These are phyloP conservation scores for Inga leiocalycina DNA, from an alignment of 306 rosid species.

Conservation along the genomic window DNA sequence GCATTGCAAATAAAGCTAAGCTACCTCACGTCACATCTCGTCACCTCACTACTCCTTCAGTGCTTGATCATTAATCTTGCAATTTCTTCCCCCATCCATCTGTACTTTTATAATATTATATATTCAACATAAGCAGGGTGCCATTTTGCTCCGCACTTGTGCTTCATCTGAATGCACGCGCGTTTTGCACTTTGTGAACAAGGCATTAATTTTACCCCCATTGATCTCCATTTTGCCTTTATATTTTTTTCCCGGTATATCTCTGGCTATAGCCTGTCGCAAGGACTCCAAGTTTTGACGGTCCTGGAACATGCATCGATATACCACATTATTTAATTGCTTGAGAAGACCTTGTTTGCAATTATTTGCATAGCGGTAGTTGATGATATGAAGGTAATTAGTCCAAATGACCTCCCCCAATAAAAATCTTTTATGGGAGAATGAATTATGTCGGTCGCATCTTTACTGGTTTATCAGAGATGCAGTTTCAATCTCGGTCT, in stretches of 20 bases:
- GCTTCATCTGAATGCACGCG: background rate
- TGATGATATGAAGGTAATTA: background rate
- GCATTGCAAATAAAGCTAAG: background rate
- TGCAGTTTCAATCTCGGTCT: background rate
- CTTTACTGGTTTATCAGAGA: background rate
- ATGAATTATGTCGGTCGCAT: background rate
- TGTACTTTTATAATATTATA: too few species aligned
- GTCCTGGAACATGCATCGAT: background rate
- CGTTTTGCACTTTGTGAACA: background rate
- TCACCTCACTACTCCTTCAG: background rate
- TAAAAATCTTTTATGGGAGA: background rate
- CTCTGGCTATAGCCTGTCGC: background rate
- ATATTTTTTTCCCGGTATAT: background rate
- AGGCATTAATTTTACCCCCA: background rate
- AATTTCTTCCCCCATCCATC: background rate
- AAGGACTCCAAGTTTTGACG: background rate
- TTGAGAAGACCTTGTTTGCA: background rate
- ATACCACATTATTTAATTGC: background rate
- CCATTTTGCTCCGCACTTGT: background rate
- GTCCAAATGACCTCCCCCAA: background rate
- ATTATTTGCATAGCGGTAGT: background rate
- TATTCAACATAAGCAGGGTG: background rate
- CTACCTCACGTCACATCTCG: background rate
- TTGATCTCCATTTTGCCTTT: background rate
- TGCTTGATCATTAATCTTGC: too few species aligned